Evolutionary conservation across 306 rosid species (phyloP).

Genomic region (Calophaca sinica): DNA sequence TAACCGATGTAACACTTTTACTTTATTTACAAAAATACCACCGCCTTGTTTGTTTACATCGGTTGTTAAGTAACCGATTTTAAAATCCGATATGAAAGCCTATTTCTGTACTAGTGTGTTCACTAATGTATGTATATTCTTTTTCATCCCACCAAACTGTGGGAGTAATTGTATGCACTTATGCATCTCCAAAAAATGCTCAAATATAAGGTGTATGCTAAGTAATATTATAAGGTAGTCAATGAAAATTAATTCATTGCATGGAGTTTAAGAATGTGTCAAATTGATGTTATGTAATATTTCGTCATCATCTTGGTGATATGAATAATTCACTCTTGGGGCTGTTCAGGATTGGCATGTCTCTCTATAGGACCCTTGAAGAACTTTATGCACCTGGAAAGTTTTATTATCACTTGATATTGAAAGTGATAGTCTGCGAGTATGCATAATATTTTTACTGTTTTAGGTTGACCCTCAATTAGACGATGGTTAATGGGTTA

Average conservation of each 20-base stretch:
- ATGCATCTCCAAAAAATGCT: conserved; percentile 79
- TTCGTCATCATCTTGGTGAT: conserved; percentile 78
- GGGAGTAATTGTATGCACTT: conserved; percentile 10
- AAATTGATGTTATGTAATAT: conserved; percentile 17
- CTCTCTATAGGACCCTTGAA: conserved; percentile 3
- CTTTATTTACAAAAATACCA: too few relatives aligned
- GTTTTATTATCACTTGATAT: conserved; percentile 17
- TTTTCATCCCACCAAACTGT: background rate
- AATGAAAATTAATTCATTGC: conserved; percentile 19
- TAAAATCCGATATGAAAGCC: too few relatives aligned
- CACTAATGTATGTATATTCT: background rate
- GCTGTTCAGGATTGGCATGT: conserved; percentile 11
- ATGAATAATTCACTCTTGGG: conserved; percentile 12
- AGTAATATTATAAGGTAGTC: background rate
- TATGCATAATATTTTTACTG: background rate
- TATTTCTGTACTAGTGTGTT: too few relatives aligned
- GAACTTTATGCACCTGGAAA: conserved; percentile 23
- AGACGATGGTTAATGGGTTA: too few relatives aligned
- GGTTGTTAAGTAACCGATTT: too few relatives aligned
- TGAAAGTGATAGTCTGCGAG: background rate
- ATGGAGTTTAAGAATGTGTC: conserved; percentile 24
- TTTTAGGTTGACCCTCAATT: background rate
- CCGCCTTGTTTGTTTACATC: too few relatives aligned
- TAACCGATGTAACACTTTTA: too few relatives aligned
- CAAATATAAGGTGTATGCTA: conserved; percentile 45